Base-by-base conservation (phyloP, 129 eudicot species). In the Arctium minus region DNA sequence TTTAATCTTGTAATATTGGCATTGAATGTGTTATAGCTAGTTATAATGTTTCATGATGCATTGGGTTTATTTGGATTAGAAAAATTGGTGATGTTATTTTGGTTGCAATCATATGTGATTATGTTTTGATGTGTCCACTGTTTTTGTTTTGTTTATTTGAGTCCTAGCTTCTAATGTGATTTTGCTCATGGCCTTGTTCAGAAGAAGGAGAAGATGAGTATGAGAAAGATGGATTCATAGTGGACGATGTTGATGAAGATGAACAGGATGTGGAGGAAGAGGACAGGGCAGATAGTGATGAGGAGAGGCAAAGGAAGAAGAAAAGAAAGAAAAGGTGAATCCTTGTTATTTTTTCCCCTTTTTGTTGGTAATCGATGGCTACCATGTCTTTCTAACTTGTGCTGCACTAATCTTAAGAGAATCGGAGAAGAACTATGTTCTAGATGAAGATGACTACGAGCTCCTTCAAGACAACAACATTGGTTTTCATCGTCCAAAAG, bases 391-490 rank as follows among this genome's bases (percentile, higher is more conserved):
- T 71, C 30, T 83, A 37, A 84, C 82, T 56, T 37, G 15, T 77
- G 22, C n/a, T 56, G 50, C 27, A 3, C 40, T 17, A 56, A 79
- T 79, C 42, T 84, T 68, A 79, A 86, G 99, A 82, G 98, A 89
- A 48, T 92, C 94, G 12, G 94, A 92, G 85, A 90, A 87, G 91
- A 87, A 88, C 79, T 96, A 76, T 73, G 90, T 56, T 75, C 98
- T 96, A 15, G 99, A 96, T 70, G 98, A 93, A 79, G 99, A 96
- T 85, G 99, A 96, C 80, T 96, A 93, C 75, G 96, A 89, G 86
- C 97, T 96, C 32, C 99, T 96, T 33, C 90, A 90, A 89, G 98
- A 96, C 68, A 93, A 90, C 80, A 90, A 92, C 70, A 80, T 92
- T 27, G 98, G 92, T 12, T 85, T 90, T 80, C 89, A 80, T 72